Evolutionary conservation across 1,284 basidiomycete species (phyloP).

Genomic region (Malassezia psittaci): DNA sequence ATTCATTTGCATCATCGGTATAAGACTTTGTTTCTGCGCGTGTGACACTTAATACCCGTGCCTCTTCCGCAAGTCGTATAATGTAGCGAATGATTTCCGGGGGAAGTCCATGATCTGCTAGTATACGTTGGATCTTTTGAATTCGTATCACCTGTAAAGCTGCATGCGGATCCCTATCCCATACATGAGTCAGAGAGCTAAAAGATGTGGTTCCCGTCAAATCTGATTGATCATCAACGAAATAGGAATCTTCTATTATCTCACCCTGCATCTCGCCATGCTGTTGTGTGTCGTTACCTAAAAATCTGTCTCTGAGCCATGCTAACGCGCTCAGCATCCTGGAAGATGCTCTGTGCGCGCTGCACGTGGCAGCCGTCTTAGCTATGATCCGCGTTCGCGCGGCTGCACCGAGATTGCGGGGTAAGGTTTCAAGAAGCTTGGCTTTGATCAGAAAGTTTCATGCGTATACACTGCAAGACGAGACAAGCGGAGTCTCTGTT

Average conservation of each 20-base stretch:
- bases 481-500: constrained; percentile 19
- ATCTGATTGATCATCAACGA: neutral
- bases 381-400: neutral
- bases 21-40: constrained; percentile 1
- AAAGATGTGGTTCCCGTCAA: neutral
- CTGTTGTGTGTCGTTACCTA: neutral
- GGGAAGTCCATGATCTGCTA: constrained; percentile 4
- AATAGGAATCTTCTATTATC: neutral
- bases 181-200: neutral
- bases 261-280: neutral
- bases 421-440: too few relatives aligned
- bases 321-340: neutral
- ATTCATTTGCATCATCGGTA: constrained; percentile 8
- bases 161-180: constrained; percentile 1
- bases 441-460: neutral
- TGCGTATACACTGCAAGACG: constrained; percentile 3
- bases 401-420: neutral
- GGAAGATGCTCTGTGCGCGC: neutral
- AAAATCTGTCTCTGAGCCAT: neutral
- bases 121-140: neutral
- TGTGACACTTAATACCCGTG: neutral
- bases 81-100: constrained; percentile 5
- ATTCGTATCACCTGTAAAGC: constrained; percentile 1
- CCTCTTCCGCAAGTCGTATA: constrained; percentile 2
- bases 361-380: neutral